Base-by-base conservation (phyloP, 306 rosid genomes). In the Medicago ruthenica region DNA sequence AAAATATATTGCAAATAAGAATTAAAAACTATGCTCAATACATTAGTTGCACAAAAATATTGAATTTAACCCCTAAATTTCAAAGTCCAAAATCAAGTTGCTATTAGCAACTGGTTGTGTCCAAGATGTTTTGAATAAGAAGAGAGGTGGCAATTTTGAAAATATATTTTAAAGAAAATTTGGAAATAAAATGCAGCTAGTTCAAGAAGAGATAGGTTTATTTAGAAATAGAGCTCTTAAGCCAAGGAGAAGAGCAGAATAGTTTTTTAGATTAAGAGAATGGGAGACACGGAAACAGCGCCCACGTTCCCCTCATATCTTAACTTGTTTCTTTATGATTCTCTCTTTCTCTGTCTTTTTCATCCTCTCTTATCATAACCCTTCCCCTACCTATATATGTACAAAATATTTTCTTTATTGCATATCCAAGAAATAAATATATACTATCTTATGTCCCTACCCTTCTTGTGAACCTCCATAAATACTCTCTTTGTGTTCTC, bases 251-350 rank as follows among this genome's bases (percentile, higher is more conserved):
- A 79, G 89, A 85, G 85, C 83, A 79, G 84, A 82, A 81, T 82
- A 71, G 79, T 84, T 4, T 24, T 24, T 83, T 81, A 81, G 76
- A 67, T 76, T 77, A 48, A 72, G 77, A 74, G 85, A 88, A 89
- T 90, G 91, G 97, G 96, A 93, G 96, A 96, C 97, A 95, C 80
- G 83, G 93, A 91, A 95, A 95, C 98, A 89, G 86, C 89, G 76
- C 96, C 97, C 99, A 96, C 97, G 99, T 96, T 96, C 93, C 73
- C 87, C 86, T 83, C 87, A 71, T 79, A 70, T 83, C 89, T 84
- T 42, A 75, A 76, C 80, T 80, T 70, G 50, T 65, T 71, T 83
- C 68, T 89, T 81, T 87, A 77, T 75, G 72, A 70, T 80, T 80
- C 75, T 84, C 68, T 59, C 71, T 75, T 62, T 79, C 76, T 76